Evolutionary conservation across 2,329 filamentous ascomycete species (phyloP), one percentile per base, ranked within the genome.

Genomic region (Colletotrichum chlorophyti): DNA sequence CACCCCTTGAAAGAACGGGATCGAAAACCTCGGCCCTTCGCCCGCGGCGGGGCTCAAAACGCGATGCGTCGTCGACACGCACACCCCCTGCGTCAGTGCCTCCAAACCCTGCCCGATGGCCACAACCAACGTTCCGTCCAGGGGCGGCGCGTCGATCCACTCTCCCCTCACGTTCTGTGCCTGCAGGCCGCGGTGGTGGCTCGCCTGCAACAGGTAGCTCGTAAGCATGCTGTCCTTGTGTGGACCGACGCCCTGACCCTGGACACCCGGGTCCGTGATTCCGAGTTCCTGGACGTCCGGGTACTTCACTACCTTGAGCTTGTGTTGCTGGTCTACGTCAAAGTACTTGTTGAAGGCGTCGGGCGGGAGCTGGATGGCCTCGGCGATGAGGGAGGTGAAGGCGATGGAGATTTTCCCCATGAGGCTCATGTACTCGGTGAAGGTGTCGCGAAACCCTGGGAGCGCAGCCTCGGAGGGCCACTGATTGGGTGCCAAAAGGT

Each of bases 1-100:
- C 59, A 96, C 90, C 19, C 92, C 92, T 71, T 95, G 92, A 77
- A 96, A 96, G 75, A 96, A 96, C 0, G 92, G 92, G 43, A 96
- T 89, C 7, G 86, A 91, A 76, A 87, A 94, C 52, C 92, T 80
- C 27, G 91, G 80, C 4, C 91, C 92, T 9, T 83, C 77, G 11
- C 90, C 91, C 7, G 85, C 84, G 1, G 77, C 69, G 0, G 91
- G 91, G 26, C 85, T 90, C n/a, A 95, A 79, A 31, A 96, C 92
- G 9, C 91, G 83, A 73, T 96, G 92, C 35, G 91, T 95, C 3
- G 92, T 96, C 62, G 86, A 84, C 63, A 89, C 86, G 71, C 91
- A 95, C 3, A 95, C 91, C 27, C 92, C 92, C 61, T 86, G 86
- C 17, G 92, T 96, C 64, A 96, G 75, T 5, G 92, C 92, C 77